Percentiles rank a stretch among this genome's conserved stretches.
phyloP scores from a whole-genome alignment of 2,329 filamentous ascomycete species.

The Rhytidhysteron rufulum region DNA sequence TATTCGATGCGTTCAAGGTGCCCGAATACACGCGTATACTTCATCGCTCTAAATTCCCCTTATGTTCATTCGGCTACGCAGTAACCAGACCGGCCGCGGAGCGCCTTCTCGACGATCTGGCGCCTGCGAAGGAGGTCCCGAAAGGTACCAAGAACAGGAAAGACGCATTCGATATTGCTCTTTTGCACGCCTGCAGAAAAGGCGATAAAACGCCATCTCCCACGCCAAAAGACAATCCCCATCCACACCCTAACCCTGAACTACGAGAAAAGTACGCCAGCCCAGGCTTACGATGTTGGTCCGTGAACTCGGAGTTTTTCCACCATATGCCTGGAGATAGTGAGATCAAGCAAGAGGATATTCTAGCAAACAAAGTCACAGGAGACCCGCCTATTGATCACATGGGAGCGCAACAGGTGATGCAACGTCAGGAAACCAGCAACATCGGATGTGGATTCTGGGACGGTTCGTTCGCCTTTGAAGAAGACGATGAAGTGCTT shows the following conservation, averaged over 20 bases:
- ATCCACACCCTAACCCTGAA: constrained; percentile 16
- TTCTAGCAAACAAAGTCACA: constrained; percentile 21
- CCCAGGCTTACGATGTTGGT: constrained; percentile 40
- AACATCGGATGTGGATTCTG: constrained; percentile 40
- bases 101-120: constrained; percentile 37
- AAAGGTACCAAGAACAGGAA: constrained; percentile 14
- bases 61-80: constrained; percentile 45
- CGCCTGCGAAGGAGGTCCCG: constrained; percentile 24
- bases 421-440: constrained; percentile 29
- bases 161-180: constrained; percentile 41
- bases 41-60: constrained; percentile 40
- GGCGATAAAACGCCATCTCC: constrained; percentile 27
- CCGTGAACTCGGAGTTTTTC: constrained; percentile 42
- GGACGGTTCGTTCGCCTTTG: constrained; percentile 34
- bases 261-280: constrained; percentile 26
- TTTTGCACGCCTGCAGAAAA: constrained; percentile 38
- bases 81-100: constrained; percentile 38
- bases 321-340: constrained; percentile 40
- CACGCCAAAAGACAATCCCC: constrained; percentile 16
- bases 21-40: constrained; percentile 35
- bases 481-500: constrained; percentile 23
- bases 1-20: constrained; percentile 34
- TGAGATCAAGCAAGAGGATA: constrained; percentile 32
- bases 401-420: constrained; percentile 28
- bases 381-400: constrained; percentile 33